Evolutionary conservation across 768 basidiomycete genomes (phyloP).

Genomic region (Tricholoma matsutake): DNA sequence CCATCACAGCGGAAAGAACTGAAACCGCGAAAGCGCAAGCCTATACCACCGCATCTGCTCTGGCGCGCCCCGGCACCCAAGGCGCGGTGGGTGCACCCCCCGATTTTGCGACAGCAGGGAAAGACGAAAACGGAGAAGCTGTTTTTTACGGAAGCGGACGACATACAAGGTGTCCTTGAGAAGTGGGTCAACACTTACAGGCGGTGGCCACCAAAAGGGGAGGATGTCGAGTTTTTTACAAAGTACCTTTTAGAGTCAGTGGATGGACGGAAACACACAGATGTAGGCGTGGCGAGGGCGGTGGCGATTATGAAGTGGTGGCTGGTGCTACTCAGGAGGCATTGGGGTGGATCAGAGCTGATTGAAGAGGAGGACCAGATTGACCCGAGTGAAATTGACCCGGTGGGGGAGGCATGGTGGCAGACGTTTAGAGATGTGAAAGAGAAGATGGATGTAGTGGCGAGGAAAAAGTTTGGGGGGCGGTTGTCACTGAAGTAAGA

Average conservation of each 20-base stretch:
- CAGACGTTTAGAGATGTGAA: slow-evolving; percentile 69
- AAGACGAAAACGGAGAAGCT: slow-evolving; percentile 54
- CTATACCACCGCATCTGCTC: slow-evolving; percentile 38
- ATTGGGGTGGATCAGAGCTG: slow-evolving; percentile 59
- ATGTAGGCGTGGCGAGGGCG: slow-evolving; percentile 64
- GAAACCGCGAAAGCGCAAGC: slow-evolving; percentile 45
- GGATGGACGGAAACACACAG: slow-evolving; percentile 50
- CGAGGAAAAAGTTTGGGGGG: slow-evolving; percentile 71
- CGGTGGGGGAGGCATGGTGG: slow-evolving; percentile 80
- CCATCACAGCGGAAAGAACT: slow-evolving; percentile 48
- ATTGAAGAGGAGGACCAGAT: slow-evolving; percentile 34
- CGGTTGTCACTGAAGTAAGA: slow-evolving; percentile 55
- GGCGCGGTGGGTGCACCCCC: slow-evolving; percentile 48
- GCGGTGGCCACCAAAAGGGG: slow-evolving; percentile 60
- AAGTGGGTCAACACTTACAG: slow-evolving; percentile 70
- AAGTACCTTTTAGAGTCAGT: slow-evolving; percentile 70
- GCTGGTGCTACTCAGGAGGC: slow-evolving; percentile 62
- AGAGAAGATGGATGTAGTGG: slow-evolving; percentile 59
- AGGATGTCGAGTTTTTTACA: slow-evolving; percentile 73
- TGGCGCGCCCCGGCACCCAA: slow-evolving; percentile 52
- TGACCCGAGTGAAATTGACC: slow-evolving; percentile 30
- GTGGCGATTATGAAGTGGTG: slow-evolving; percentile 80
- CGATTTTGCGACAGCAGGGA: slow-evolving; percentile 56
- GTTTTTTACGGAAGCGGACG: slow-evolving; percentile 59
- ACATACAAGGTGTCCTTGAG: slow-evolving; percentile 70